Base-by-base conservation (phyloP, 148 eudicot species). In the Vaccinium myrtillus region DNA sequence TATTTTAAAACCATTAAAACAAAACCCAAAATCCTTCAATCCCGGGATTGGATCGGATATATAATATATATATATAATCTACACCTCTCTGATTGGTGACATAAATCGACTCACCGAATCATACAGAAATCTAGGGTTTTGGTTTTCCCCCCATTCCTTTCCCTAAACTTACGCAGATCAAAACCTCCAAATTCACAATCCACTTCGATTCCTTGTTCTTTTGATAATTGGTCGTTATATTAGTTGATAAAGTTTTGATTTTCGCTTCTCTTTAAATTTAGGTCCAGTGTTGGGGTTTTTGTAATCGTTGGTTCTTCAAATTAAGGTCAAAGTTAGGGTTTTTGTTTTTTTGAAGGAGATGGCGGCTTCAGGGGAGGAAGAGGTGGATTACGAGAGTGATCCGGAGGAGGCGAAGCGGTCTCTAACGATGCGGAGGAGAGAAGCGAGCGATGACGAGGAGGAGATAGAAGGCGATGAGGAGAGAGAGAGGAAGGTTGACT, bases 371-470 rank as follows among this genome's bases (percentile, higher is more conserved):
- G 81, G 63, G 54, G 94, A 87, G 19, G 92, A 90, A 50, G 93
- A 92, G 46, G 87, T 87, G 49, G 99, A 97, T 87, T 97, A 95
- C 84, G 98, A 94, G 90, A 95, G 98, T 84, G 99, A 97, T 92
- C 98, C 96, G 10, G 98, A 95, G 84, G 98, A 97, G 82, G 93
- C 91, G 23, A 93, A 91, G 91, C 77, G 89, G 86, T 89, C 95
- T 21, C 83, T 97, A 81, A 92, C 88, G 86, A 90, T 88, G 98
- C 92, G 98, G 32, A 85, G 98, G 84, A 92, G 93, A 75, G 94
- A 86, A 54, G 98, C 96, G 67, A 94, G 98, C 75, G 98, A 95
- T 69, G 99, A 97, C 18, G 99, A 96, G 78, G 95, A 87, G 25
- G 93, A 87, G 92, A 86, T 19, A 88, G 54, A 18, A 90, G 75